Evolutionary conservation across 306 rosid genomes (phyloP).

Genomic region (Quercus parvula): DNA sequence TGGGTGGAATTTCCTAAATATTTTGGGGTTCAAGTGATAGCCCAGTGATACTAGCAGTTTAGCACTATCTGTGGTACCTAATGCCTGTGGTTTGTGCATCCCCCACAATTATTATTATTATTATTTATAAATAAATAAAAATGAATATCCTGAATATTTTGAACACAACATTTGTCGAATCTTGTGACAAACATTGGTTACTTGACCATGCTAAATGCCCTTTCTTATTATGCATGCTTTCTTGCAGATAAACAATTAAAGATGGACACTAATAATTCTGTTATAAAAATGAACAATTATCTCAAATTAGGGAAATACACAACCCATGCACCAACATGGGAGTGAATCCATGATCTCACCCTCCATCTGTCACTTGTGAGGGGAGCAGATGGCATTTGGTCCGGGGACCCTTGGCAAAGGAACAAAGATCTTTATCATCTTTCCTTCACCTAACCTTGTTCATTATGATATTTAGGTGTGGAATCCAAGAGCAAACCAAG

Average conservation of each 20-base stretch:
- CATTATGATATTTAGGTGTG: slow-evolving; percentile 54
- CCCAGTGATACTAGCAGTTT: too few species aligned
- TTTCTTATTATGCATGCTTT: not conserved
- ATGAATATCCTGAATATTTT: not conserved
- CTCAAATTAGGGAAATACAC: not conserved
- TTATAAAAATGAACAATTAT: not conserved
- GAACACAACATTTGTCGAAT: not conserved
- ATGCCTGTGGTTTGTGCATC: too few species aligned
- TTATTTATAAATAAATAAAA: too few species aligned
- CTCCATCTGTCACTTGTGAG: not conserved
- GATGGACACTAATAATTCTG: not conserved
- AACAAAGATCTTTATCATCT: not conserved
- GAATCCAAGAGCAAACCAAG: slow-evolving; percentile 67
- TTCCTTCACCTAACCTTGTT: slow-evolving; percentile 30
- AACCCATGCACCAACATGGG: not conserved
- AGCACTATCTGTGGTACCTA: too few species aligned
- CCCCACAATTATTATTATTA: too few species aligned
- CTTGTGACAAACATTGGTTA: not conserved
- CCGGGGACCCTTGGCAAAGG: not conserved
- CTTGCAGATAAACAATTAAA: not conserved
- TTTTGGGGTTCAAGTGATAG: not conserved
- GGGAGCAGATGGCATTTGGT: not conserved
- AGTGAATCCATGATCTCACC: not conserved
- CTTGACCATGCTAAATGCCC: not conserved
- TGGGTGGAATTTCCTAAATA: not conserved